These are phyloP conservation scores for Speleostelium caveatum DNA, from an alignment of 78 protist species.

Conservation along the genomic window DNA sequence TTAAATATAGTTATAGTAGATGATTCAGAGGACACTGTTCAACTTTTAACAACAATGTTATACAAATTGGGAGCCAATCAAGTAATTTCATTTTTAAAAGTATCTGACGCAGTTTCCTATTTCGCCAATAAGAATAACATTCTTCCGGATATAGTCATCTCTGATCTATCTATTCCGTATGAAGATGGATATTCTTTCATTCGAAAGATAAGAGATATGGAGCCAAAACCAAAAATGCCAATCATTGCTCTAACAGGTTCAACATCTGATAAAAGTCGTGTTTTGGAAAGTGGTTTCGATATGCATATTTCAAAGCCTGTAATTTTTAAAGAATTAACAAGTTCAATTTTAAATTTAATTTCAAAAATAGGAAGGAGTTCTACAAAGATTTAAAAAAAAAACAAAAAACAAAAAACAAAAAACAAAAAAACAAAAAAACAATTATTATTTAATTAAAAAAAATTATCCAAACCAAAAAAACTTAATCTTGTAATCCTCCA, in stretches of 20 bases:
- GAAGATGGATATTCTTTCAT: constrained; percentile 54
- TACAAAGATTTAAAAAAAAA: no score
- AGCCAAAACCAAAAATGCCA: not conserved
- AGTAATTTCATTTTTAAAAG: constrained; percentile 2
- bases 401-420: no score
- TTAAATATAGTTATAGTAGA: constrained; percentile 26
- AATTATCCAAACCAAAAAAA: no score
- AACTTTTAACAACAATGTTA: constrained; percentile 35
- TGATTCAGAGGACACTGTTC: constrained; percentile 49
- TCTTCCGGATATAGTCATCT: constrained; percentile 20
- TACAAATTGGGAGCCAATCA: constrained; percentile 31
- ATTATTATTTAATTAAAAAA: no score
- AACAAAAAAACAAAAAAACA: no score
- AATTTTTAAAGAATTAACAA: constrained; percentile 25
- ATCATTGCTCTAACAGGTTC: constrained; percentile 52
- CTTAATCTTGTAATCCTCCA: no score
- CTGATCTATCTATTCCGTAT: constrained; percentile 55
- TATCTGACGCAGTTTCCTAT: not conserved
- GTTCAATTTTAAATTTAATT: constrained; percentile 27
- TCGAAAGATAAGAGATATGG: constrained; percentile 10
- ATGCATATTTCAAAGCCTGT: constrained; percentile 43
- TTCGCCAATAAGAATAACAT: not conserved
- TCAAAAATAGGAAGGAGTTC: no score
- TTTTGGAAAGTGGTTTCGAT: constrained; percentile 21
- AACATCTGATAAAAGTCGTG: constrained; percentile 24